Evolutionary conservation across 257 asterid genomes (phyloP), one percentile per base, ranked within the genome.

Genomic region (Plantago ovata): DNA sequence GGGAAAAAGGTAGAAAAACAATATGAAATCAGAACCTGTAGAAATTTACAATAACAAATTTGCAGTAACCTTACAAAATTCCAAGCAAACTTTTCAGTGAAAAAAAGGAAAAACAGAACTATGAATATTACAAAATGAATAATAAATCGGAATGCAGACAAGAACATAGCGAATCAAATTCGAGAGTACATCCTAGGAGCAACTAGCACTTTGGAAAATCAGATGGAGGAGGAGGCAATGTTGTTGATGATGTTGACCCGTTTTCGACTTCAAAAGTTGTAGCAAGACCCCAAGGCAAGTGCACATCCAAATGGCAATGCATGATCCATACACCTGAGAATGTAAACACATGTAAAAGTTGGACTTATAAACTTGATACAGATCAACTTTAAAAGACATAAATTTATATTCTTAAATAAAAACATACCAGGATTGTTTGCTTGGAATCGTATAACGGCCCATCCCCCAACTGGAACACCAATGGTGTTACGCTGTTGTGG

Each of bases 241-340:
- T 77, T 6, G 89, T 74, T 0, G 72, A 38, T 0, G 70, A 75
- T 4, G 94, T 83, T 1, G 82, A 85, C 59, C 96, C 96, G 61
- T 89, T 83, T 67, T 79, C 94, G 12, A 85, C 89, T 1, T 62
- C 77, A 21, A 89, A 74, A 12, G 78, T 95, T 0, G 80, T 73
- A 2, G 89, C 78, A 39, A 89, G 46, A 23, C 96, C 95, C 94
- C 83, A 83, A 0, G 86, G 86, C 74, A 89, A 71, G 68, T 89
- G 96, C 53, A 73, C 81, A 19, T 89, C 96, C 70, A 85, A 60
- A 62, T 88, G 96, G 60, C 96, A 88, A 63, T 88, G 96, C 61
- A 88, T 63, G 60, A 88, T 32, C 96, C 96, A 88, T 9, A 72
- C 79, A 22, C 95, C 94, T 85, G 57, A 16, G 49, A 55, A 57